These are phyloP conservation scores for Cutaneotrichosporon sp. DNA, from an alignment of 1,284 basidiomycete genomes.

Conservation along the genomic window DNA sequence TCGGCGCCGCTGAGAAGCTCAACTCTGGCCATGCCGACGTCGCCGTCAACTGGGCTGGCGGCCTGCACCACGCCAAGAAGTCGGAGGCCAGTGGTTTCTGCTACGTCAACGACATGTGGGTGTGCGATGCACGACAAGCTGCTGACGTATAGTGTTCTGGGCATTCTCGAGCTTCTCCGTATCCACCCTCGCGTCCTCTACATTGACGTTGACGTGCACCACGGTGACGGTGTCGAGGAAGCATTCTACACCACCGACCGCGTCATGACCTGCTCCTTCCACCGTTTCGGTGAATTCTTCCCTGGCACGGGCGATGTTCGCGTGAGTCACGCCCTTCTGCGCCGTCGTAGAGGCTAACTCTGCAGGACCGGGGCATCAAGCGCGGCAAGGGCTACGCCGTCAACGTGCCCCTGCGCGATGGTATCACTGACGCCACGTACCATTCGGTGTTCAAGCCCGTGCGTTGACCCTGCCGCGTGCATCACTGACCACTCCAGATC, in stretches of 20 bases:
- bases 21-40: slow-evolving; percentile 81
- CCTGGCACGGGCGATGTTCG: slow-evolving; percentile 83
- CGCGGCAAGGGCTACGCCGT: slow-evolving; percentile 85
- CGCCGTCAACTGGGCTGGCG: slow-evolving; percentile 96
- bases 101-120: slow-evolving; percentile 79
- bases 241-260: slow-evolving; percentile 97
- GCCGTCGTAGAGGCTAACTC: background rate
- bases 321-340: slow-evolving; percentile 24
- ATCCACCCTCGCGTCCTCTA: slow-evolving; percentile 81
- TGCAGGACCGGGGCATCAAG: slow-evolving; percentile 74
- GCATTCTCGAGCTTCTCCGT: slow-evolving; percentile 76
- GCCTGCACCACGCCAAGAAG: slow-evolving; percentile 97
- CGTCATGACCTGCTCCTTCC: slow-evolving; percentile 94
- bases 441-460: slow-evolving; percentile 83
- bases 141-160: slow-evolving; percentile 62
- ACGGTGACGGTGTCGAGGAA: slow-evolving; percentile 97
- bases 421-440: slow-evolving; percentile 72
- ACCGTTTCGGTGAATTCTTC: slow-evolving; percentile 96
- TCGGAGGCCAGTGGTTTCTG: slow-evolving; percentile 94
- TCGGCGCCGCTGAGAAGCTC: slow-evolving; percentile 76
- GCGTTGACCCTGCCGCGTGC: slow-evolving; percentile 41
- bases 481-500: slow-evolving; percentile 53
- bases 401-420: slow-evolving; percentile 91
- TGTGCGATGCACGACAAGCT: background rate
- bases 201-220: slow-evolving; percentile 97